Evolutionary conservation across 2,329 filamentous ascomycete genomes (phyloP), one percentile per base, ranked within the genome.

Genomic region (Arthrocladium fulminans): DNA sequence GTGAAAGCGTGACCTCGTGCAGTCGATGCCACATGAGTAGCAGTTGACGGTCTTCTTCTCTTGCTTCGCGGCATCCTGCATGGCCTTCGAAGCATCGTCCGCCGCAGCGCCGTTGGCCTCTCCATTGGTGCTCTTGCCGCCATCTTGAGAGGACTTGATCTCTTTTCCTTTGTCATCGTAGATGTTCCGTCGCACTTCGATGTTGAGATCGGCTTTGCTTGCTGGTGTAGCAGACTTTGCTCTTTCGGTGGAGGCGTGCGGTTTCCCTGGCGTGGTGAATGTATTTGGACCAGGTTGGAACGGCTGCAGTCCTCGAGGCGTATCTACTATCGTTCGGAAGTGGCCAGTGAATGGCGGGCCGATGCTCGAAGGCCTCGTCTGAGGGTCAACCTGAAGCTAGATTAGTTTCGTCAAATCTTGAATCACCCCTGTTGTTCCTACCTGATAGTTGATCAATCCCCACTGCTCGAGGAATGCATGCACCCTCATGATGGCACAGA

Each of bases 371-470:
- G 92, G 92, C 50, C 92, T 80, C 57, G 92, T 89, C 63, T 96
- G 90, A 24, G 90, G 87, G 68, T 98, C 92, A 61, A 98, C 90
- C 90, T 97, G 54, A 17, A 40, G 24, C 23, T 39, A 40, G 45
- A 47, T 60, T 56, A 69, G 60, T 67, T 59, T 30, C 1, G 10
- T 34, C 10, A 24, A 17, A 7, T 1, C 3, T 12, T 12, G 24
- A 29, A 15, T 22, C n/a, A 9, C 35, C 17, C 23, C 20, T 17
- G 24, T 7, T 22, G 25, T 40, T 57, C 67, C 54, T 75, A 95
- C 90, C 75, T 98, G 92, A 64, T 98, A 98, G 69, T 98, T 98
- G 66, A 98, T 96, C 61, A 98, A 73, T 6, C 92, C 92, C 92
- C 92, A 98, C 65, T 97, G 90, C 70, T 98, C 92, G 29, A 98